Evolutionary conservation across 2,329 filamentous ascomycete genomes (phyloP).

Genomic region (Pseudogymnoascus sp.): DNA sequence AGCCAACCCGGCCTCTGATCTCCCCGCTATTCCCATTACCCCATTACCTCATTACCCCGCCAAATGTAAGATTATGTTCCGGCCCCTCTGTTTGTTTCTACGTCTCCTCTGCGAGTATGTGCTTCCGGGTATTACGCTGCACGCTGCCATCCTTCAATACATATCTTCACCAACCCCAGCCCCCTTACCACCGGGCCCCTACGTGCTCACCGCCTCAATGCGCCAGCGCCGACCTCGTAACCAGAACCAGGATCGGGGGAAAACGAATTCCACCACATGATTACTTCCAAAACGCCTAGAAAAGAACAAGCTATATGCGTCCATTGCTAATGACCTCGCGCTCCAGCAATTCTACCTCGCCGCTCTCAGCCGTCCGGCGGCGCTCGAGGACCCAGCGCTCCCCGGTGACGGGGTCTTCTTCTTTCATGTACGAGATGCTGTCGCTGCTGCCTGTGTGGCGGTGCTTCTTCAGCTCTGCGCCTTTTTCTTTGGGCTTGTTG

Average conservation of each 20-base stretch:
- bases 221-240: background rate
- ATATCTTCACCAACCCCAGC: background rate
- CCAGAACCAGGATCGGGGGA: background rate
- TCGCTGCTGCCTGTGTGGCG: slow-evolving; percentile 52
- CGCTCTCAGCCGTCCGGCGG: slow-evolving; percentile 56
- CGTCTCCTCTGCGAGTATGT: background rate
- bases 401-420: slow-evolving; percentile 51
- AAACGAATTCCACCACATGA: background rate
- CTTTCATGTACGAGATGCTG: slow-evolving; percentile 60
- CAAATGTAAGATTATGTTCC: background rate
- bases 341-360: slow-evolving; percentile 57
- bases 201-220: background rate
- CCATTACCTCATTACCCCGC: background rate
- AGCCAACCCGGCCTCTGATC: background rate
- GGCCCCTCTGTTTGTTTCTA: background rate
- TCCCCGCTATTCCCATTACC: background rate
- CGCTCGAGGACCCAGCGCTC: slow-evolving; percentile 65
- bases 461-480: slow-evolving; percentile 29
- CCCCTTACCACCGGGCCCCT: background rate
- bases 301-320: slow-evolving; percentile 17
- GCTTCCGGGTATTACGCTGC: background rate
- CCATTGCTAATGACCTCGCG: slow-evolving; percentile 54
- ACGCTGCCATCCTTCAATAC: background rate
- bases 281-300: background rate
- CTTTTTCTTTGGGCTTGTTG: slow-evolving; percentile 19